Conservation (phyloP, 306 rosid species). For the Begonia loranthoides region DNA sequence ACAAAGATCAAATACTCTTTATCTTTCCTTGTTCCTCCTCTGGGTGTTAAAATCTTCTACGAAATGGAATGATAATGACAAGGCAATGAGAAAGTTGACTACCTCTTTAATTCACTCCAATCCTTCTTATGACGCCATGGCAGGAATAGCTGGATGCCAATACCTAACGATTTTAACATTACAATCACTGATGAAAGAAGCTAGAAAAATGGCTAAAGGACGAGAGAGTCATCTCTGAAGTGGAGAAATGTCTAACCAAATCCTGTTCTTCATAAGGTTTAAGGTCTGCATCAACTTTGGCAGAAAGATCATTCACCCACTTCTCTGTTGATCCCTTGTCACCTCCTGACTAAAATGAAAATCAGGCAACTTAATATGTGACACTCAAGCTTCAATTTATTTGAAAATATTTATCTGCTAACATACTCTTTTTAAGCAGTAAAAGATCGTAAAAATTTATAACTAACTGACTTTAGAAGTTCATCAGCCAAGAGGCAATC, state of each 20-base stretch:
- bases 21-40: not conserved
- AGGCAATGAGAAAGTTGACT: not conserved
- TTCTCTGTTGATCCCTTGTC: slow-evolving; percentile 51
- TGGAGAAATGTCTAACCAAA: slow-evolving; percentile 41
- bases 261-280: slow-evolving; percentile 64
- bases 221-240: no score
- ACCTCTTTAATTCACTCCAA: slow-evolving; percentile 87
- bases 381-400: slow-evolving; percentile 8
- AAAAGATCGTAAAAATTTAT: not conserved
- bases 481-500: not conserved
- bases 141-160: slow-evolving; percentile 80
- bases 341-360: slow-evolving; percentile 56
- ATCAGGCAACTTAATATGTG: slow-evolving; percentile 5
- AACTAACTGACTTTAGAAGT: not conserved
- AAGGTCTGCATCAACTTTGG: slow-evolving; percentile 41
- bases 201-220: no score
- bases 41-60: not conserved
- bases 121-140: slow-evolving; percentile 80
- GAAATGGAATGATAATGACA: no score
- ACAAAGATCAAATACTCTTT: not conserved
- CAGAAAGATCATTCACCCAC: slow-evolving; percentile 49
- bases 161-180: slow-evolving; percentile 18
- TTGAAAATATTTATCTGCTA: not conserved
- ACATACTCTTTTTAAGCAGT: not conserved
- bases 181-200: no score